A percentile compares a stretch with the other conserved stretches of the same genome.
Conservation (phyloP, 148 eudicot genomes). For the Pharnaceum exiguum region DNA sequence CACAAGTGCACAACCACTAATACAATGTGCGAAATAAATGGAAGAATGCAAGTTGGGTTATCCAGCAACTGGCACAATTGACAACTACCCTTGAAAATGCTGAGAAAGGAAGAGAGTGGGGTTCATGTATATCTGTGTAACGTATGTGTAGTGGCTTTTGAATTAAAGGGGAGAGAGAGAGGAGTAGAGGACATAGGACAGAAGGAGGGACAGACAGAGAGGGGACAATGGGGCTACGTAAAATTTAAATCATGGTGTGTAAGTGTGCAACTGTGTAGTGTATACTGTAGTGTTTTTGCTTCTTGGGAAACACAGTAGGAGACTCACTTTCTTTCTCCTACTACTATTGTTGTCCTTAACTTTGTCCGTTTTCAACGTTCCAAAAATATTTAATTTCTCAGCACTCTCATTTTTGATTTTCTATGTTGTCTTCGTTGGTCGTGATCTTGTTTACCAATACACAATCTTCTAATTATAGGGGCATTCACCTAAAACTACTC, state of each 20-base stretch:
- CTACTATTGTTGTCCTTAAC: not conserved
- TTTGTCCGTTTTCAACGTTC: constrained; percentile 16
- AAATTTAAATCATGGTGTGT: not conserved
- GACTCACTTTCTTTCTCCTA: constrained; percentile 13
- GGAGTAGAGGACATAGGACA: not conserved
- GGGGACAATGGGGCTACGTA: not conserved
- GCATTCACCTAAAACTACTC: too few relatives aligned
- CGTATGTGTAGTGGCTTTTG: too few relatives aligned
- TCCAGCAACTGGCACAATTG: too few relatives aligned
- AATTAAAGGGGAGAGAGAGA: constrained; percentile 15
- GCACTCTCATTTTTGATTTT: too few relatives aligned
- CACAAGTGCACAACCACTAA: not conserved
- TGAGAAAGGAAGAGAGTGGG: not conserved
- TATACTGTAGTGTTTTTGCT: too few relatives aligned
- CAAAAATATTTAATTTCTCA: not conserved
- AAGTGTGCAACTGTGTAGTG: too few relatives aligned
- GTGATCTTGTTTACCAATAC: too few relatives aligned
- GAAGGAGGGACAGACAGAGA: not conserved
- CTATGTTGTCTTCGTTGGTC: too few relatives aligned
- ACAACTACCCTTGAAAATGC: not conserved
- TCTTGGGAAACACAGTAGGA: not conserved
- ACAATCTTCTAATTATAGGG: too few relatives aligned
- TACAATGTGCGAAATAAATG: not conserved
- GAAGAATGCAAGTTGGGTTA: not conserved
- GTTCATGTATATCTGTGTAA: not conserved